Conservation (phyloP, 768 basidiomycete species). For the Termitomyces sp. region DNA sequence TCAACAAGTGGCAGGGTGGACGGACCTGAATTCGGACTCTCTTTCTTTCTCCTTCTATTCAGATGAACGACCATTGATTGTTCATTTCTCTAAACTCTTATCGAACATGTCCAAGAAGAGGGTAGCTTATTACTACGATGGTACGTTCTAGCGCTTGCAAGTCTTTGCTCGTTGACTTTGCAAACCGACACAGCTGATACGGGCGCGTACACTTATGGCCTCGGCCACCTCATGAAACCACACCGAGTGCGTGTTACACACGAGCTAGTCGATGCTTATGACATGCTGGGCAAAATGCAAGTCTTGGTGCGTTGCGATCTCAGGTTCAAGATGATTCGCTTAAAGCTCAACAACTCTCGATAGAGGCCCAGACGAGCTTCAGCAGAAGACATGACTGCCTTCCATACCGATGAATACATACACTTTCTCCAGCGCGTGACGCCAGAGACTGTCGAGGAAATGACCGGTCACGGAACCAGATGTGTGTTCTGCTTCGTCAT, state of each 20-base stretch:
- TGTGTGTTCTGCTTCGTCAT: slow-evolving; percentile 45
- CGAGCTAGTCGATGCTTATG: slow-evolving; percentile 85
- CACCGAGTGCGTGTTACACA: slow-evolving; percentile 93
- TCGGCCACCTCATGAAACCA: slow-evolving; percentile 94
- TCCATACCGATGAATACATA: slow-evolving; percentile 98
- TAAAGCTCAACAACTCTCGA: slow-evolving; percentile 1
- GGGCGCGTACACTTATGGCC: slow-evolving; percentile 71
- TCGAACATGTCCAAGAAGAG: slow-evolving; percentile 59
- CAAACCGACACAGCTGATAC: slow-evolving; percentile 50
- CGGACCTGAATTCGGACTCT: slow-evolving; percentile 10
- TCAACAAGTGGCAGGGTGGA: slow-evolving; percentile 8
- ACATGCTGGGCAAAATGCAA: slow-evolving; percentile 93
- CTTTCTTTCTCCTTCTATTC: slow-evolving; percentile 10
- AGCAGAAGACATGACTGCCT: slow-evolving; percentile 79
- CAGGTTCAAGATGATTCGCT: not conserved
- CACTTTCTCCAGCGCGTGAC: slow-evolving; percentile 86
- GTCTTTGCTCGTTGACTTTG: slow-evolving; percentile 1
- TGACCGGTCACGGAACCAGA: slow-evolving; percentile 79
- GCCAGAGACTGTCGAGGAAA: slow-evolving; percentile 83
- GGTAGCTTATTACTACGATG: slow-evolving; percentile 78
- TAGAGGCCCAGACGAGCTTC: slow-evolving; percentile 69
- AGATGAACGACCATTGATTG: slow-evolving; percentile 9
- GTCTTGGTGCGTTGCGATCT: slow-evolving; percentile 56
- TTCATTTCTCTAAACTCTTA: slow-evolving; percentile 1
- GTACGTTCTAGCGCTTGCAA: slow-evolving; percentile 31